A percentile compares a stretch with the other conserved stretches of the same genome.
Conservation (phyloP, 305 asterid species). For the Salvia sclarea region DNA sequence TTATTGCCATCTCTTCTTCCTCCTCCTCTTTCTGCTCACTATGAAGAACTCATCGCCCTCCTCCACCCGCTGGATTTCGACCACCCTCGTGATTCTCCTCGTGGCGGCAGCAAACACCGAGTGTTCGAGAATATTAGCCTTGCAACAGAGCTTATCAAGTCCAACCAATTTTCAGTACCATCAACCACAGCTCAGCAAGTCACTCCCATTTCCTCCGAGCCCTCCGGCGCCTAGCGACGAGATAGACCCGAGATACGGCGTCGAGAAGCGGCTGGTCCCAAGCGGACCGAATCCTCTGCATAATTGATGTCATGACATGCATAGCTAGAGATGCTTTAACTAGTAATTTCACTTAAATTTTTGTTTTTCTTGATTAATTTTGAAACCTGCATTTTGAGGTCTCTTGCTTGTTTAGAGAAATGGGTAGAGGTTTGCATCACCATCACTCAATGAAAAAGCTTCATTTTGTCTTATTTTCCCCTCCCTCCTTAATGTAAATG, state of each 20-base stretch:
- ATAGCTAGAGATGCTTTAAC: not conserved
- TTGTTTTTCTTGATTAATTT: not conserved
- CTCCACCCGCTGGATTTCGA: constrained; percentile 29
- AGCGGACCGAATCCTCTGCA: constrained; percentile 55
- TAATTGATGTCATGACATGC: constrained; percentile 38
- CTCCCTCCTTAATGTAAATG: not conserved
- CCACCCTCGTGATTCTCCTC: constrained; percentile 29
- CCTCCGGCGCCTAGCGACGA: constrained; percentile 22
- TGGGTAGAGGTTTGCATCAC: constrained; percentile 19
- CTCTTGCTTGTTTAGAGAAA: constrained; percentile 10
- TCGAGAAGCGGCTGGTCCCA: constrained; percentile 49
- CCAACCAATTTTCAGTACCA: constrained; percentile 9
- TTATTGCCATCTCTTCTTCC: constrained; percentile 15
- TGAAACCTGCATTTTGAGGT: constrained; percentile 24
- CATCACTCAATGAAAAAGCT: too few relatives aligned
- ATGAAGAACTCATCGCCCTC: constrained; percentile 32
- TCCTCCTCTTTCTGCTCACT: constrained; percentile 17
- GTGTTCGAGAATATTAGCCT: constrained; percentile 7
- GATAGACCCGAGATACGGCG: constrained; percentile 48
- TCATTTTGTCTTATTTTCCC: not conserved
- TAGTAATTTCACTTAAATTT: not conserved
- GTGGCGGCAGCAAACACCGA: constrained; percentile 26
- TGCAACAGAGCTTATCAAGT: not conserved
- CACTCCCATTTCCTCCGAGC: not conserved
- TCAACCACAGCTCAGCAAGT: not conserved